phyloP scores from a whole-genome alignment of 2,329 filamentous ascomycete species.

The Sclerotinia spermophila region DNA sequence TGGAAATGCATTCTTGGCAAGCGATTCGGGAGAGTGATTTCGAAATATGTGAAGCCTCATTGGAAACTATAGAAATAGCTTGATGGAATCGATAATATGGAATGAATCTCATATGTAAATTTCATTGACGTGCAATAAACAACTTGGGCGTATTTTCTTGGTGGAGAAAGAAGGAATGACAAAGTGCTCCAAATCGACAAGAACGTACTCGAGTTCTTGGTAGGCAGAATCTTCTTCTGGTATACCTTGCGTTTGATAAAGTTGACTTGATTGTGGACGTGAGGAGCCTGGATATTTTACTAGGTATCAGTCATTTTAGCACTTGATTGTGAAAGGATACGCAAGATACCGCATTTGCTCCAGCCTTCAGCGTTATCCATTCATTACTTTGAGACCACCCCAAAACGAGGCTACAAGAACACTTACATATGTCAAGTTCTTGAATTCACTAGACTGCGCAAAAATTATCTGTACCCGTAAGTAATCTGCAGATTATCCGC shows the following conservation, averaged over 20 bases:
- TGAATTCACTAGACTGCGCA: no score
- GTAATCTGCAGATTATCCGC: no score
- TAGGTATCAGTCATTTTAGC: no score
- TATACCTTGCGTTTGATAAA: background rate
- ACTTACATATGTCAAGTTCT: fast-evolving
- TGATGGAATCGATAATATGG: fast-evolving
- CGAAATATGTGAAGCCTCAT: fast-evolving
- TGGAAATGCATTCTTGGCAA: background rate
- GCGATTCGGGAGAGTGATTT: fast-evolving
- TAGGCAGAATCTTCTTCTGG: background rate
- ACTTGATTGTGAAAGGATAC: background rate
- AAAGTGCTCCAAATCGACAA: background rate
- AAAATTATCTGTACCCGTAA: no score
- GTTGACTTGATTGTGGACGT: fast-evolving
- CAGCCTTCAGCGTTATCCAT: background rate
- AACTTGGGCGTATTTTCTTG: background rate
- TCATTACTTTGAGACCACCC: background rate
- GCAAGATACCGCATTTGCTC: fast-evolving
- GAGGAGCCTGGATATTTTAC: fast-evolving
- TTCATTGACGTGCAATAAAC: background rate
- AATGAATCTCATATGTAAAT: fast-evolving
- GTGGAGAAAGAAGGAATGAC: background rate
- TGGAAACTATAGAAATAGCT: background rate
- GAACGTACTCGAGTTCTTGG: background rate
- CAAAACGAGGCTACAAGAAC: background rate